Evolutionary conservation across 2,329 filamentous ascomycete genomes (phyloP).

Genomic region (Fusarium brachygibbosum): DNA sequence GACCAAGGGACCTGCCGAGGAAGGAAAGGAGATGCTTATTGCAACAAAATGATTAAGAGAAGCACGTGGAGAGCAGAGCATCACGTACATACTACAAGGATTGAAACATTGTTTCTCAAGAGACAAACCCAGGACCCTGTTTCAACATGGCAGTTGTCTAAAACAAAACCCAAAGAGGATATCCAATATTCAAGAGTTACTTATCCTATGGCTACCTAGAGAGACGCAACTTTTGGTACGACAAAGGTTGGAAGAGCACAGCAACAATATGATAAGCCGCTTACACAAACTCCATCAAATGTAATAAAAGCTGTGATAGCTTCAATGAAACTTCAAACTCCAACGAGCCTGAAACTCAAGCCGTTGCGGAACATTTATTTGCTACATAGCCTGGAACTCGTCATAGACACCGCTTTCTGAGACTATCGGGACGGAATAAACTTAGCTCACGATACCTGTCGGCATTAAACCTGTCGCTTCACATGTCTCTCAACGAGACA

Average conservation of each 20-base stretch:
- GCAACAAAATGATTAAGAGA: conserved; percentile 7
- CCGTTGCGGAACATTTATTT: conserved; percentile 10
- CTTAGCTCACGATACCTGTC: conserved; percentile 3
- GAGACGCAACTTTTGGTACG: not conserved
- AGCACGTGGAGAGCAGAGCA: conserved; percentile 20
- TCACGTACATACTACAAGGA: not conserved
- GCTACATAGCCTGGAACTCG: conserved; percentile 30
- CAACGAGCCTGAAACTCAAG: conserved; percentile 19
- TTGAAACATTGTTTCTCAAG: not conserved
- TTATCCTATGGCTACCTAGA: not conserved
- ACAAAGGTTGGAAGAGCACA: not conserved
- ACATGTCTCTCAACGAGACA: conserved; percentile 1
- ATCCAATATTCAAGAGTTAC: not conserved
- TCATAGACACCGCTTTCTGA: conserved; percentile 38
- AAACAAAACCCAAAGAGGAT: not conserved
- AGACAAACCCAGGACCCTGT: not conserved
- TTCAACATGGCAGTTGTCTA: not conserved
- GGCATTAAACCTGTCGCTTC: conserved; percentile 12
- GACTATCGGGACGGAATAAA: conserved; percentile 23
- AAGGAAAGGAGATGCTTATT: conserved; percentile 14
- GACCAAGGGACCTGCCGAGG: conserved; percentile 28
- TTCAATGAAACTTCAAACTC: not conserved
- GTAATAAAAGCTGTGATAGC: conserved; percentile 5
- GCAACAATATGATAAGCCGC: not conserved
- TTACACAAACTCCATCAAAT: not conserved